Evolutionary conservation across 2,329 filamentous ascomycete species (phyloP).

Genomic region (Bipolaris sorokiniana): DNA sequence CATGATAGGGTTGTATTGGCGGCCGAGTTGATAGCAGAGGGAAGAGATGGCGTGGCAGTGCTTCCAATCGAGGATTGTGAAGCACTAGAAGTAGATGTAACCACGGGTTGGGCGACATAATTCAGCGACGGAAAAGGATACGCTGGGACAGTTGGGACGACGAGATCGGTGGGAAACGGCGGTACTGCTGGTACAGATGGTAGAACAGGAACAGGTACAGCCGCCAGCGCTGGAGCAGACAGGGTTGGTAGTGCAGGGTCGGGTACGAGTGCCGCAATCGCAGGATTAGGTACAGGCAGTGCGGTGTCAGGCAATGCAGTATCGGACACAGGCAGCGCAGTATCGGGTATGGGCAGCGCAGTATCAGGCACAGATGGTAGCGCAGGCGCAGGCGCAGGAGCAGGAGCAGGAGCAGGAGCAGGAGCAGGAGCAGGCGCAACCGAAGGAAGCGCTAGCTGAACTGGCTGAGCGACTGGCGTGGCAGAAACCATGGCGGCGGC

Average conservation of each 20-base stretch:
- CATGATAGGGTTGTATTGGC: slow-evolving; percentile 27
- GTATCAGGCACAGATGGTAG: slow-evolving; percentile 14
- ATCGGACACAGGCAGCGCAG: too few species aligned
- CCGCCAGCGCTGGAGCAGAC: not conserved
- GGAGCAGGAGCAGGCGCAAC: not conserved
- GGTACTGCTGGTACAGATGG: slow-evolving; percentile 42
- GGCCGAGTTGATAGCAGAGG: slow-evolving; percentile 7
- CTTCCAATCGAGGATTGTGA: slow-evolving; percentile 17
- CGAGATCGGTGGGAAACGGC: slow-evolving; percentile 44
- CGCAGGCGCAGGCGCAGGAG: slow-evolving; percentile 2
- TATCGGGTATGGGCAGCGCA: too few species aligned
- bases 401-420: not conserved
- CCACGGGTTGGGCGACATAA: slow-evolving; percentile 11
- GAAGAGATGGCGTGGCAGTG: slow-evolving; percentile 8
- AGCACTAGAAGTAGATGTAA: slow-evolving; percentile 12
- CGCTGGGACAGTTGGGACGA: slow-evolving; percentile 36
- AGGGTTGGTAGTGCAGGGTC: not conserved
- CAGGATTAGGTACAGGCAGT: not conserved
- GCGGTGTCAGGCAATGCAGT: not conserved
- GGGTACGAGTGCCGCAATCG: not conserved
- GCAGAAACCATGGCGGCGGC: not conserved
- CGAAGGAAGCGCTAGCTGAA: slow-evolving; percentile 12
- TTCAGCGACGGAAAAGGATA: slow-evolving; percentile 43
- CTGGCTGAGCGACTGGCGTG: slow-evolving; percentile 1
- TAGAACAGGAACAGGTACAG: slow-evolving; percentile 5